These are phyloP conservation scores for Capsella bursapastoris DNA, from an alignment of 345 rosid species.

Conservation along the genomic window DNA sequence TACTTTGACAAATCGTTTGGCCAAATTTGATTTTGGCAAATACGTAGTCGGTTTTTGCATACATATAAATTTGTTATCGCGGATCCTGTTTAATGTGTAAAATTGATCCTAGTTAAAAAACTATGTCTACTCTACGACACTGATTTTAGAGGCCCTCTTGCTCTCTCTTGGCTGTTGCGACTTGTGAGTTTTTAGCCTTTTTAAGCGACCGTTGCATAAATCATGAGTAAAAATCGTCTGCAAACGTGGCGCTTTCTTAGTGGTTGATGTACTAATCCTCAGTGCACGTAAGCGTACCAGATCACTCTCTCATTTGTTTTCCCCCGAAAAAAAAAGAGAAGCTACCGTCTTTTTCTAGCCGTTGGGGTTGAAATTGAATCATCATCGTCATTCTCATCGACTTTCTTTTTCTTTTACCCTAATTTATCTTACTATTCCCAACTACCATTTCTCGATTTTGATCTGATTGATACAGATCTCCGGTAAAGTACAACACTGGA, in stretches of 20 bases:
- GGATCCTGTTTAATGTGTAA: background rate
- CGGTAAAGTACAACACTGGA: constrained; percentile 1
- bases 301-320: constrained; percentile 18
- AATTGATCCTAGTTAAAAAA: no score
- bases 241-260: constrained; percentile 12
- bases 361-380: constrained; percentile 52
- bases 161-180: background rate
- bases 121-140: no score
- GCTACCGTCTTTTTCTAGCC: constrained; percentile 63
- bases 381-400: background rate
- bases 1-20: background rate
- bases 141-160: no score
- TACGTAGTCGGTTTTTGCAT: constrained; percentile 11
- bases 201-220: background rate
- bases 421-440: constrained; percentile 9
- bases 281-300: background rate
- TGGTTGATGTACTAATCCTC: background rate
- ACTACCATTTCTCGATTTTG: constrained; percentile 10
- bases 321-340: constrained; percentile 46
- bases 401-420: constrained; percentile 17
- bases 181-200: background rate
- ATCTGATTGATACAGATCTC: background rate
- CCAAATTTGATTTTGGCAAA: background rate
- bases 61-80: background rate
- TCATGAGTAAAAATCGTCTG: background rate